phyloP scores from a whole-genome alignment of 306 rosid genomes.

The Sindora glabra region DNA sequence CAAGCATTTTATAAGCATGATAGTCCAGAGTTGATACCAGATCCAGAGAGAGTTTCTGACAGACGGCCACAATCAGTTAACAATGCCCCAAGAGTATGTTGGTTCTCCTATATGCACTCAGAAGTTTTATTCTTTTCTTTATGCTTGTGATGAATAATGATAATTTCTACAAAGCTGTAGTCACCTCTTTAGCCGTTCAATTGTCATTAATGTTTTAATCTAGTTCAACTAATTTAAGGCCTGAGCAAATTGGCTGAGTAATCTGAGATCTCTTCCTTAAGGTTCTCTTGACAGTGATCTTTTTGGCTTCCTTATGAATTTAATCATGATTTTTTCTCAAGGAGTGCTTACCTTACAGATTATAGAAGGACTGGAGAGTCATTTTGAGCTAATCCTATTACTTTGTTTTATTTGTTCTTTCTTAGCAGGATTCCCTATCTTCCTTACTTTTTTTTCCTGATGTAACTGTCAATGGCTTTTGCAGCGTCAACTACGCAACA shows the following conservation, averaged over 20 bases:
- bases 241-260: too few relatives aligned
- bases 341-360: too few relatives aligned
- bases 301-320: too few relatives aligned
- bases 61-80: conserved; percentile 57
- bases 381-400: too few relatives aligned
- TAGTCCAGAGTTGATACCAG: conserved; percentile 77
- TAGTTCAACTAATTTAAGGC: background rate
- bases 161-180: background rate
- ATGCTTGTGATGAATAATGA: background rate
- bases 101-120: background rate
- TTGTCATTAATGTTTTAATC: background rate
- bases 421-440: too few relatives aligned
- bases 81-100: conserved; percentile 69
- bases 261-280: too few relatives aligned
- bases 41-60: conserved; percentile 64
- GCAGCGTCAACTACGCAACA: conserved; percentile 71
- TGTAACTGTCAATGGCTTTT: conserved; percentile 13
- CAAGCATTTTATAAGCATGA: conserved; percentile 89
- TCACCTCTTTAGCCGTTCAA: background rate
- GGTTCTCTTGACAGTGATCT: too few relatives aligned
- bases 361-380: too few relatives aligned
- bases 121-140: background rate
- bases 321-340: too few relatives aligned
- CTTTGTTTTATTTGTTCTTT: too few relatives aligned
- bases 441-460: too few relatives aligned